Evolutionary conservation across 352 stramenopile species (phyloP).

Genomic region (Globisporangium paddicum): DNA sequence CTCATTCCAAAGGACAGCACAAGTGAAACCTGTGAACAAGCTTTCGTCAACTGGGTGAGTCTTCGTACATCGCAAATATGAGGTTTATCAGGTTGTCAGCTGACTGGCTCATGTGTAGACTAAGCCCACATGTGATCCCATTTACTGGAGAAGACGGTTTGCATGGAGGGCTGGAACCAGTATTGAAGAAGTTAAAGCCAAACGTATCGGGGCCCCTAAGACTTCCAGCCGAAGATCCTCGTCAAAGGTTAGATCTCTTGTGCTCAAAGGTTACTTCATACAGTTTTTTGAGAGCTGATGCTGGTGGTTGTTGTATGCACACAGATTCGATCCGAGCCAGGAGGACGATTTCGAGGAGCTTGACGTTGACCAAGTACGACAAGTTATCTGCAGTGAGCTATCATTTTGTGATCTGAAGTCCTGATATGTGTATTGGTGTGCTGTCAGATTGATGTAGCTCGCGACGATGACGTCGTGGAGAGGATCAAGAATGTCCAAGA

Average conservation of each 20-base stretch:
- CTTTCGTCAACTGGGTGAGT: background rate
- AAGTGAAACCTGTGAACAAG: background rate
- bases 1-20: background rate
- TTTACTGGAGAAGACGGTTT: background rate
- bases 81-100: background rate
- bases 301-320: background rate
- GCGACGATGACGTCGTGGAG: constrained; percentile 4
- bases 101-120: background rate
- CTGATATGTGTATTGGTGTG: background rate
- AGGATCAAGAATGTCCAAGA: constrained; percentile 12
- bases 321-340: constrained; percentile 10
- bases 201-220: background rate
- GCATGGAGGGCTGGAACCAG: background rate
- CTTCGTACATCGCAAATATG: background rate
- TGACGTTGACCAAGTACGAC: constrained; percentile 7
- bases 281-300: background rate
- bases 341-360: constrained; percentile 3
- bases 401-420: background rate
- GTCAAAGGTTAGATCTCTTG: background rate
- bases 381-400: background rate
- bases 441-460: constrained; percentile 1
- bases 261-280: background rate
- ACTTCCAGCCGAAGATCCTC: background rate
- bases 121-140: constrained; percentile 12
- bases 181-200: constrained; percentile 4